Evolutionary conservation across 768 basidiomycete species (phyloP).

Genomic region (Suillus tomentosus): DNA sequence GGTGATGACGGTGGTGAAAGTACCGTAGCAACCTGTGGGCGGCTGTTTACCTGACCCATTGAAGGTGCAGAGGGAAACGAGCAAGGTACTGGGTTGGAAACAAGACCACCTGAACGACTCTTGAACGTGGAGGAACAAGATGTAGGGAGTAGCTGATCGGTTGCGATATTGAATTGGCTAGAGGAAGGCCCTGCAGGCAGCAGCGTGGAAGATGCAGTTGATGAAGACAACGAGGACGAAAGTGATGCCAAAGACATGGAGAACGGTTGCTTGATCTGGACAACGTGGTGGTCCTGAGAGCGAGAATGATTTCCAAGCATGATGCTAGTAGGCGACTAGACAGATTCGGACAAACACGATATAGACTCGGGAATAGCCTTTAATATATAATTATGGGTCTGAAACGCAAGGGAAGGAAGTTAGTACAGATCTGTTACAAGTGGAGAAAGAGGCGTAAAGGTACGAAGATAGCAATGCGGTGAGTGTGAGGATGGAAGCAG

Average conservation of each 20-base stretch:
- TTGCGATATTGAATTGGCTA: constrained; percentile 42
- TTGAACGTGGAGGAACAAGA: constrained; percentile 38
- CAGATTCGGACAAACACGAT: constrained; percentile 27
- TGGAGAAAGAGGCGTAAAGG: constrained; percentile 16
- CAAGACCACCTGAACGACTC: constrained; percentile 32
- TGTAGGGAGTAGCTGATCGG: constrained; percentile 43
- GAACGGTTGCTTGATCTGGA: constrained; percentile 39
- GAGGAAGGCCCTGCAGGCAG: constrained; percentile 39
- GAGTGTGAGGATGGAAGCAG: constrained; percentile 26
- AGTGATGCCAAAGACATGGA: constrained; percentile 43
- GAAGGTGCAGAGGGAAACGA: constrained; percentile 27
- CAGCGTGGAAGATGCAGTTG: constrained; percentile 43
- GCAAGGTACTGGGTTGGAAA: constrained; percentile 26
- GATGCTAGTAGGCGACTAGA: constrained; percentile 16
- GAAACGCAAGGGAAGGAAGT: constrained; percentile 17
- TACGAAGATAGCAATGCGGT: constrained; percentile 25
- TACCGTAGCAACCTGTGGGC: constrained; percentile 28
- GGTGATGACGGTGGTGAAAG: constrained; percentile 30
- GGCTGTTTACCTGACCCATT: constrained; percentile 38
- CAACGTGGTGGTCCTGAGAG: constrained; percentile 28
- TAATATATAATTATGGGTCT: constrained; percentile 33
- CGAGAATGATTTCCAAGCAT: constrained; percentile 23
- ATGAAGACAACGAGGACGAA: constrained; percentile 48
- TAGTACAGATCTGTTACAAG: constrained; percentile 19
- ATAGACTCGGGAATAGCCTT: constrained; percentile 30